Percentiles rank a stretch among this genome's conserved stretches.
Conservation (phyloP, 768 basidiomycete species). For the Pisolithus tinctorius region DNA sequence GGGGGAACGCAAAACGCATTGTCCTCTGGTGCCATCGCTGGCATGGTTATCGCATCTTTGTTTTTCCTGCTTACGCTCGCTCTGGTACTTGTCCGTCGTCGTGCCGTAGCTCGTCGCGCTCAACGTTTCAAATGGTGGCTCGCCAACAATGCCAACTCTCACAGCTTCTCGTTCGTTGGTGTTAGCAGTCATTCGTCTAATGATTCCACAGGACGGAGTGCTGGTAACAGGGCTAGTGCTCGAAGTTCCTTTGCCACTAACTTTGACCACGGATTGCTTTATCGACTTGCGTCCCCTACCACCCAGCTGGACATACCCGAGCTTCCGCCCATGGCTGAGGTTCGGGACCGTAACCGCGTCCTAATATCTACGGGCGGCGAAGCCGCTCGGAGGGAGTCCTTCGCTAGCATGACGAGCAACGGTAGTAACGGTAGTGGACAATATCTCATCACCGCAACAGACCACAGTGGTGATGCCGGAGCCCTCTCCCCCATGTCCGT, state of each 20-base stretch:
- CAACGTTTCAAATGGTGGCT: conserved; percentile 45
- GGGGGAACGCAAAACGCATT: conserved; percentile 22
- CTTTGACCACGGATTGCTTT: conserved; percentile 37
- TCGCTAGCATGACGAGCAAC: conserved; percentile 34
- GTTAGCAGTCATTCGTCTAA: conserved; percentile 9
- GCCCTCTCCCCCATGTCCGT: conserved; percentile 51
- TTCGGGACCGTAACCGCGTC: conserved; percentile 32
- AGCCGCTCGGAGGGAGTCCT: conserved; percentile 29
- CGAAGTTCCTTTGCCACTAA: conserved; percentile 64
- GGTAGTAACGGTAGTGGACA: conserved; percentile 33
- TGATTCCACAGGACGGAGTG: conserved; percentile 9
- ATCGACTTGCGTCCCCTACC: conserved; percentile 17
- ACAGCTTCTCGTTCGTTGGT: conserved; percentile 5
- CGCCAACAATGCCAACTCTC: conserved; percentile 10
- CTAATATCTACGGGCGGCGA: conserved; percentile 19
- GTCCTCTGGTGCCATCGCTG: conserved; percentile 43
- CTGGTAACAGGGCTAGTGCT: conserved; percentile 24
- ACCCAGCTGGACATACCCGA: conserved; percentile 23
- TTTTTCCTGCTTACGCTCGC: conserved; percentile 28
- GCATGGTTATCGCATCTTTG: conserved; percentile 29
- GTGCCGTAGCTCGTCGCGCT: conserved; percentile 35
- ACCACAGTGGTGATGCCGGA: conserved; percentile 18
- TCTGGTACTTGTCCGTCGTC: conserved; percentile 41
- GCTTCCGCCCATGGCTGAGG: conserved; percentile 50
- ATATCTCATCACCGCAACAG: conserved; percentile 30